These are phyloP conservation scores for Candida arabinofermentans DNA, from an alignment of 805 yeast genomes.

Conservation along the genomic window DNA sequence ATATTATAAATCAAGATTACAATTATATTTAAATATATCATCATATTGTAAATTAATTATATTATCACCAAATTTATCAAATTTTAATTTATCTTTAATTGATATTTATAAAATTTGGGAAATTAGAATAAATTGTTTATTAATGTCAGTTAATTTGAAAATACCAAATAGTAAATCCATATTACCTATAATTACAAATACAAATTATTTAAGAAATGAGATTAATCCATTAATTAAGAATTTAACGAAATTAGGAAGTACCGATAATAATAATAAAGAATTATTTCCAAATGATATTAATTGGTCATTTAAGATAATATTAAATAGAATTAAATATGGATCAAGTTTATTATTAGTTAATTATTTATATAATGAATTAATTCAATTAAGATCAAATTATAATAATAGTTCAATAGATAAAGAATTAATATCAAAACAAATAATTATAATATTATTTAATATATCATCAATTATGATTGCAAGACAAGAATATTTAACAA, in stretches of 20 bases:
- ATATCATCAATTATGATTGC: conserved; percentile 22
- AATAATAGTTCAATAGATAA: conserved; percentile 37
- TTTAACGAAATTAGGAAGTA: conserved; percentile 13
- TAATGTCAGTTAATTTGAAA: conserved; percentile 15
- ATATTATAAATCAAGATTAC: conserved; percentile 3
- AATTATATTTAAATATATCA: conserved; percentile 21
- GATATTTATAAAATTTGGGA: conserved; percentile 46
- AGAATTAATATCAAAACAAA: conserved; percentile 35
- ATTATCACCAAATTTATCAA: conserved; percentile 19
- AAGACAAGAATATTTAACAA: conserved; percentile 26
- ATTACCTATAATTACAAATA: conserved; percentile 23
- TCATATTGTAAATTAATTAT: conserved; percentile 27
- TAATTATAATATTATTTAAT: conserved; percentile 13
- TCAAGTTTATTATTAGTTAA: conserved; percentile 40
- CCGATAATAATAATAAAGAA: conserved; percentile 4
- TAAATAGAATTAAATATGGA: conserved; percentile 40
- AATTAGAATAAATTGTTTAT: conserved; percentile 21
- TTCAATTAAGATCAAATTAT: conserved; percentile 25
- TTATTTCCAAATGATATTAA: conserved; percentile 16
- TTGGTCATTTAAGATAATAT: conserved; percentile 26
- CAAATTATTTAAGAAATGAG: conserved; percentile 26
- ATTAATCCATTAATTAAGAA: conserved; percentile 26
- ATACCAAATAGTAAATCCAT: conserved; percentile 13
- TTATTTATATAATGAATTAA: conserved; percentile 40
- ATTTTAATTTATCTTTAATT: conserved; percentile 11